phyloP scores from a whole-genome alignment of 1,284 basidiomycete genomes.

The Heterobasidion parviporum region DNA sequence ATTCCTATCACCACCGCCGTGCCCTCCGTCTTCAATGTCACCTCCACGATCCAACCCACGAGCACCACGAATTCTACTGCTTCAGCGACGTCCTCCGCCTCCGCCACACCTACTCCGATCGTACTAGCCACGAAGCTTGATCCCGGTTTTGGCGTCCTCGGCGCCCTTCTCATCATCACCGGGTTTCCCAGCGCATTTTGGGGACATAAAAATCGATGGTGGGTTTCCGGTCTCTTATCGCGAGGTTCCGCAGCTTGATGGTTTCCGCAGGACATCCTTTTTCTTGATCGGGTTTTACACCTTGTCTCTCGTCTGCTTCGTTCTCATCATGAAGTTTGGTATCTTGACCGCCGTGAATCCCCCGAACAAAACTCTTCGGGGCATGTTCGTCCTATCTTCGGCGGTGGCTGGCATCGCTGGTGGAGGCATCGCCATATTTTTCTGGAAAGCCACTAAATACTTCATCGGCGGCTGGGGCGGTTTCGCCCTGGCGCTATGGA shows the following conservation, averaged over 20 bases:
- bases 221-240: constrained; percentile 14
- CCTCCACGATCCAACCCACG: constrained; percentile 36
- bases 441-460: constrained; percentile 82
- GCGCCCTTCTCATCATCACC: constrained; percentile 81
- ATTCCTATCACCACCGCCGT: constrained; percentile 43
- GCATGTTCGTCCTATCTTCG: constrained; percentile 83
- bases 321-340: constrained; percentile 87
- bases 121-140: constrained; percentile 72
- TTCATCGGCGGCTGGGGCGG: constrained; percentile 87
- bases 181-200: constrained; percentile 86
- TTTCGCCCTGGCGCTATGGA: constrained; percentile 79
- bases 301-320: constrained; percentile 76
- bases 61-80: constrained; percentile 17
- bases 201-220: constrained; percentile 93
- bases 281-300: constrained; percentile 90
- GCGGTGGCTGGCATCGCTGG: constrained; percentile 77
- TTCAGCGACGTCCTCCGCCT: constrained; percentile 31
- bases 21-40: constrained; percentile 53
- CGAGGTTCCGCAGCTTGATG: constrained; percentile 10
- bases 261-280: constrained; percentile 72
- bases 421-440: constrained; percentile 81
- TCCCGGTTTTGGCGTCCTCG: constrained; percentile 84
- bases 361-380: constrained; percentile 71
- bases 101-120: constrained; percentile 44
- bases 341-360: constrained; percentile 76